Evolutionary conservation across 2,329 filamentous ascomycete genomes (phyloP), one percentile per base, ranked within the genome.

Genomic region (Diaporthe helianthi): DNA sequence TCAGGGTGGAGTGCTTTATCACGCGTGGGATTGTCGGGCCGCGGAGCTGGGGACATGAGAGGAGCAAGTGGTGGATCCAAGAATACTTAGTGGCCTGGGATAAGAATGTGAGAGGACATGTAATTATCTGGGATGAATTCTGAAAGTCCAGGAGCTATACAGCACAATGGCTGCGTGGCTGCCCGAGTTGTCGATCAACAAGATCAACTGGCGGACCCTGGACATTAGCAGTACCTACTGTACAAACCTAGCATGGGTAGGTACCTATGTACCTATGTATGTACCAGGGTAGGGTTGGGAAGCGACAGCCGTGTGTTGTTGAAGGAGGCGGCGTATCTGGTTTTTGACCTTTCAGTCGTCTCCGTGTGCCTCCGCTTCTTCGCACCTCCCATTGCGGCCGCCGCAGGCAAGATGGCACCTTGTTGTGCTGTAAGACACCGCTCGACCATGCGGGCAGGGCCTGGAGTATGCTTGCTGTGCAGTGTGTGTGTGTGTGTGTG

Each of bases 1-100:
- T 29, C 58, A 63, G 58, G 58, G 58, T 38, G 44, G 58, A 41
- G 22, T 7, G 26, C 58, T 46, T 63, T 29, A 36, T 17, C n/a
- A 63, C n/a, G 26, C 58, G 26, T 63, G 51, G 52, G 47, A 33
- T 26, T 47, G 38, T 44, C 64, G 64, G 52, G 52, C 52, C 38
- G 51, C 55, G 54, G 64, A 52, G 44, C 38, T 49, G 17, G 41
- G 44, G 52, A 55, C 52, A 47, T 54, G 53, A 55, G 51, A 67
- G 65, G 41, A 65, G 49, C 61, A 67, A 10, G 52, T 22, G 52
- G 53, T 67, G 26, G 33, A 51, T 44, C 46, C 38, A n/a, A 58
- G 10, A 51, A 46, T 41, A n/a, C n/a, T n/a, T n/a, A 49, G 53
- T 47, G 46, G 24, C 38, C 24, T 49, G 13, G n/a, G 52, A 17